Base-by-base conservation (phyloP, 164 flowering plant species). In the Piper betle region DNA sequence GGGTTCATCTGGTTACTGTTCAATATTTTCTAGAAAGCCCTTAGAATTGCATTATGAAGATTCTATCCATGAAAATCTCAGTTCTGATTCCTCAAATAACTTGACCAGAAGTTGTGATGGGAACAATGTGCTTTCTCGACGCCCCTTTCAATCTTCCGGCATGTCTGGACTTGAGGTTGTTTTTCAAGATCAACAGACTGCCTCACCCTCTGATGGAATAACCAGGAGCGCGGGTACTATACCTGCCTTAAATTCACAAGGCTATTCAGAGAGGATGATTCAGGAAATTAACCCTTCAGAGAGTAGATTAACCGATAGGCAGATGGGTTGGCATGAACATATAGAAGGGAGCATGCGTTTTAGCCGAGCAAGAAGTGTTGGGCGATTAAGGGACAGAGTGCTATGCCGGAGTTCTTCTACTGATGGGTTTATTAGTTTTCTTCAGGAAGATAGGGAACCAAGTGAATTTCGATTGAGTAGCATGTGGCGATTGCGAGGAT, bases 371-470 rank as follows among this genome's bases (percentile, higher is more conserved):
- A 71, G 88, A 17, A 88, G 96, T 78, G 98, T 88, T 64, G 96
- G 98, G 58, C 81, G 98, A 65, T 95, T 92, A 43, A 91, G 98
- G 68, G 98, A 92, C 62, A 80, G 98, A 72, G 98, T 91, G 69
- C 95, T 88, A 63, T 91, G 89, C 4, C 71, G 98, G 58, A 74
- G 91, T 37, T 80, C 95, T 38, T 63, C 78, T 43, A 71, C 91
- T 59, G 95, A 82, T 19, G 67, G 74, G 37, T 64, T 84, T 48
- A 74, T 80, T 65, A 78, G 76, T 64, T 79, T 82, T 57, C 55
- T 75, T 71, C 81, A 79, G 57, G 86, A 75, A 64, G 86, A 78
- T 20, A 75, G 80, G 68, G 83, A 72, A 69, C 64, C 55, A 39
- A 71, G 79, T 68, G 78, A 78, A 68, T 60, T 65, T 59, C 72